A percentile compares a stretch with the other conserved stretches of the same genome.
Conservation (phyloP, 306 rosid genomes). For the Cyclanthera cordifolia region DNA sequence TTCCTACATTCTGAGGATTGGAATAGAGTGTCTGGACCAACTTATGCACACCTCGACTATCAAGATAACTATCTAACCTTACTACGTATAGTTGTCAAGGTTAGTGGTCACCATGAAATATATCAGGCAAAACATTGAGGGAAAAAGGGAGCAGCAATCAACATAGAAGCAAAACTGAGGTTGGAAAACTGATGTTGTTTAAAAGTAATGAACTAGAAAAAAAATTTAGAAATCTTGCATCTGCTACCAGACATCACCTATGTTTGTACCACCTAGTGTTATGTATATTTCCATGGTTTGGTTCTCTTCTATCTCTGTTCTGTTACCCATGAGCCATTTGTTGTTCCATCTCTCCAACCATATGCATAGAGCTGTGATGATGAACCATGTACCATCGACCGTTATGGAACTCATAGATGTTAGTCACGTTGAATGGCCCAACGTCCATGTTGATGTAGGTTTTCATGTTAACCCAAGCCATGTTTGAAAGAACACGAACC, state of each 20-base stretch:
- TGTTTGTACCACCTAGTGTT: slow-evolving; percentile 42
- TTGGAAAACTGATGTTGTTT: slow-evolving; percentile 35
- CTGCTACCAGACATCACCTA: slow-evolving; percentile 33
- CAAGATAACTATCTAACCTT: no score
- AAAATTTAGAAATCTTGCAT: slow-evolving; percentile 37
- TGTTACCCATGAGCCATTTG: slow-evolving; percentile 55
- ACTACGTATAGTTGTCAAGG: no score
- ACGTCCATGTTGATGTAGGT: slow-evolving; percentile 60
- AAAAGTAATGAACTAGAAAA: slow-evolving; percentile 22
- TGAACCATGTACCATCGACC: slow-evolving; percentile 94
- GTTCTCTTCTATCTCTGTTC: slow-evolving; percentile 10
- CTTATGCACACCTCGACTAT: no score
- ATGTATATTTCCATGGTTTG: slow-evolving; percentile 28
- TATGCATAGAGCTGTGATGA: slow-evolving; percentile 86
- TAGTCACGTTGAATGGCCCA: slow-evolving; percentile 73
- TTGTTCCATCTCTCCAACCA: slow-evolving; percentile 61
- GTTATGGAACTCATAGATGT: slow-evolving; percentile 59
- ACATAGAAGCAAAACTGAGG: slow-evolving; percentile 42
- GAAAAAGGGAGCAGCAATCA: not conserved
- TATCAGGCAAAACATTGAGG: not conserved
- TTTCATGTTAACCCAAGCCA: slow-evolving; percentile 98
- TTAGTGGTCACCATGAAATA: not conserved
- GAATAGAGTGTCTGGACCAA: not conserved
- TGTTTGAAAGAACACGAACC: slow-evolving; percentile 66
- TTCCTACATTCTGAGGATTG: not conserved